Evolutionary conservation across 257 asterid genomes (phyloP).

Genomic region (Solanum chmielewskii): DNA sequence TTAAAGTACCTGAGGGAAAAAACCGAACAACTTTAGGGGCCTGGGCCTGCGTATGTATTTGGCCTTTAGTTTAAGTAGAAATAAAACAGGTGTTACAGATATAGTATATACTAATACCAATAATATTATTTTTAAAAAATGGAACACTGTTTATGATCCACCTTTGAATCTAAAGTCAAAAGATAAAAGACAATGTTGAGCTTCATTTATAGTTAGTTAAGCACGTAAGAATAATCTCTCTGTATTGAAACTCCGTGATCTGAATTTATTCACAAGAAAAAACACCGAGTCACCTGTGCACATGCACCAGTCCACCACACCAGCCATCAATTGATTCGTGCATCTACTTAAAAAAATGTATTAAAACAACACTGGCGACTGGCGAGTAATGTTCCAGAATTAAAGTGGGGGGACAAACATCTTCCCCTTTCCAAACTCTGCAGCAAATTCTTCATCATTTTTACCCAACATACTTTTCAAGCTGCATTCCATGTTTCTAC

Average conservation of each 20-base stretch:
- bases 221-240: background rate
- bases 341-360: background rate
- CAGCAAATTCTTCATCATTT: conserved; percentile 79
- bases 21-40: too few relatives aligned
- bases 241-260: background rate
- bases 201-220: background rate
- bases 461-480: conserved; percentile 80
- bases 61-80: too few relatives aligned
- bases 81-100: background rate
- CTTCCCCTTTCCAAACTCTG: conserved; percentile 33
- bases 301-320: background rate
- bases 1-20: too few relatives aligned
- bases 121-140: background rate
- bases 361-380: background rate
- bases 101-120: background rate
- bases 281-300: background rate
- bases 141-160: background rate
- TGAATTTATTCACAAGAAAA: background rate
- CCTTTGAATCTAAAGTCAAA: background rate
- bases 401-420: conserved; percentile 26
- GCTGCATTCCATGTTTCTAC: conserved; percentile 43
- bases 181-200: background rate
- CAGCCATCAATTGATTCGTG: background rate
- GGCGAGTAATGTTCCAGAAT: background rate
- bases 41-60: too few relatives aligned